phyloP scores from a whole-genome alignment of 495 filamentous ascomycete genomes.

The Daldinia loculata region DNA sequence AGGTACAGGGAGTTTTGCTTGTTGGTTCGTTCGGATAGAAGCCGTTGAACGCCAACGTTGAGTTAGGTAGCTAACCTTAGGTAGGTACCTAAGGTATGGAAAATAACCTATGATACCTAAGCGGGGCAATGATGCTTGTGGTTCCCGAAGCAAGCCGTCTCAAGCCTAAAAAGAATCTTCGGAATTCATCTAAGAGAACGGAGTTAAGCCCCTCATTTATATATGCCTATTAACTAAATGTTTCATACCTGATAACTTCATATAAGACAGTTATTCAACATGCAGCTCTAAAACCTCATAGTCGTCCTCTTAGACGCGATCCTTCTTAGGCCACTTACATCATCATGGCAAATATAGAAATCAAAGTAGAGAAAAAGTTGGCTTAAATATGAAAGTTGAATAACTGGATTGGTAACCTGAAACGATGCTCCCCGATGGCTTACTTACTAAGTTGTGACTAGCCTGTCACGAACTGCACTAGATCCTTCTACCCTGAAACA shows the following conservation, averaged over 20 bases:
- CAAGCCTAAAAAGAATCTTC: conserved; percentile 9
- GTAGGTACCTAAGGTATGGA: no score
- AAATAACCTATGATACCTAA: background rate
- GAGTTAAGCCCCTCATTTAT: background rate
- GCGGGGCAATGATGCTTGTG: conserved; percentile 3
- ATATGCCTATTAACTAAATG: conserved; percentile 3
- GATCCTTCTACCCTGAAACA: conserved; percentile 39
- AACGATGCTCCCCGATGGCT: conserved; percentile 23
- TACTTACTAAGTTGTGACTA: conserved; percentile 13
- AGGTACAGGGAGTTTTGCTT: background rate
- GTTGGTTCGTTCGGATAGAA: no score
- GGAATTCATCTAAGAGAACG: background rate
- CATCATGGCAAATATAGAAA: background rate
- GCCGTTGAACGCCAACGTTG: no score
- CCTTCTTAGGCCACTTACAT: background rate
- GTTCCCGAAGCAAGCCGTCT: conserved; percentile 20
- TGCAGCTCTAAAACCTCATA: background rate
- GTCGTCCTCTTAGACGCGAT: background rate
- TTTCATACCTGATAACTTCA: background rate
- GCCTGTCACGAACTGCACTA: conserved; percentile 25
- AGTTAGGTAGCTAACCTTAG: no score
- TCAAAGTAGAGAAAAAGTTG: background rate
- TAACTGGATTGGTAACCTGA: conserved; percentile 23
- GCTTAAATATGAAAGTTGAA: background rate
- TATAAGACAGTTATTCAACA: background rate